A percentile compares a stretch with the other conserved stretches of the same genome.
Conservation (phyloP, 139 green algal species). For the Chlorella sp. region DNA sequence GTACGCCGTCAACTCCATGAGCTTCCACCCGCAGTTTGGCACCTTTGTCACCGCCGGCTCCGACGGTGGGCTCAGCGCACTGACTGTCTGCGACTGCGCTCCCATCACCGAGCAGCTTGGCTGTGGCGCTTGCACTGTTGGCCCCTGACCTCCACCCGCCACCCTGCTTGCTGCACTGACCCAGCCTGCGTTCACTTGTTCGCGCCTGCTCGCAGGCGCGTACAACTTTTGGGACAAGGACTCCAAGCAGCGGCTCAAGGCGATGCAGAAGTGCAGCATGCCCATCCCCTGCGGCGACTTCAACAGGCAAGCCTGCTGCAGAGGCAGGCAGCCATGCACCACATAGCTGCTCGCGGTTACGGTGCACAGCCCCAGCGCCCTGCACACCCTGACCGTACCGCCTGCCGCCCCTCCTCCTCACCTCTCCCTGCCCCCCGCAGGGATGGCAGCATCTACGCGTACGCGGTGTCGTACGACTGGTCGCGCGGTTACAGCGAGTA, state of each 20-base stretch:
- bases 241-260: slow-evolving; percentile 96
- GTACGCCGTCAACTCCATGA: slow-evolving; percentile 95
- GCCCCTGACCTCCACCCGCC: too few species aligned
- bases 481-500: slow-evolving; percentile 83
- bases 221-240: slow-evolving; percentile 99
- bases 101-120: too few species aligned
- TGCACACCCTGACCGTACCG: background rate
- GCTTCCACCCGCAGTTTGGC: slow-evolving; percentile 90
- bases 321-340: too few species aligned
- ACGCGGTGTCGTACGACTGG: slow-evolving; percentile 95
- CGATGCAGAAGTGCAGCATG: slow-evolving; percentile 75
- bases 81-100: too few species aligned
- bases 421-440: background rate
- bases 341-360: too few species aligned
- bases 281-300: slow-evolving; percentile 91
- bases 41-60: slow-evolving; percentile 94
- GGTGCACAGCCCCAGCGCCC: background rate
- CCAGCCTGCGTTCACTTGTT: too few species aligned
- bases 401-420: background rate
- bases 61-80: slow-evolving; percentile 60
- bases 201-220: slow-evolving; percentile 42
- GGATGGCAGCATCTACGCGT: slow-evolving; percentile 93
- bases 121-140: too few species aligned
- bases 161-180: too few species aligned
- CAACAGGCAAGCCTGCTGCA: slow-evolving; percentile 55